phyloP scores from a whole-genome alignment of 169 alveolate genomes.

The Condylostoma magnum region DNA sequence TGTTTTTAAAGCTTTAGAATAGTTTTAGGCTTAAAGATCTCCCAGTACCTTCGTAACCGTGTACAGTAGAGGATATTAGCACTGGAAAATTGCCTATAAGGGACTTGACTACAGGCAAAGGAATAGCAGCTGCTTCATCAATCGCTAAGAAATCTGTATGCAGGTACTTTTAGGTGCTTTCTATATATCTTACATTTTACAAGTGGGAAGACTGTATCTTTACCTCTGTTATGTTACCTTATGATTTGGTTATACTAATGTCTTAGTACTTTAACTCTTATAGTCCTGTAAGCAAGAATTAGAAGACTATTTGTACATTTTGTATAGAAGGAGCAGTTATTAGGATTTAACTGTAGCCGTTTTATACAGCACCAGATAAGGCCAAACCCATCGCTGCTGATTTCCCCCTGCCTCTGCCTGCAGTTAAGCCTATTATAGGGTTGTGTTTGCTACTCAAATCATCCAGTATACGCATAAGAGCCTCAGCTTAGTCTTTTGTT shows the following conservation, averaged over 20 bases:
- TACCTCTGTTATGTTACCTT: conserved; percentile 40
- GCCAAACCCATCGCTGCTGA: conserved; percentile 97
- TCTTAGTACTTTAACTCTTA: conserved; percentile 89
- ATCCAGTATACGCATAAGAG: conserved; percentile 33
- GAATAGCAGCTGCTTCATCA: conserved; percentile 99
- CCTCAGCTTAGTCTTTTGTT: conserved; percentile 67
- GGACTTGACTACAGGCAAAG: conserved; percentile 94
- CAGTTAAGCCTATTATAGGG: conserved; percentile 91
- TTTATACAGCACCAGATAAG: conserved; percentile 89
- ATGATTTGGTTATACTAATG: conserved; percentile 86
- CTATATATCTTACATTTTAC: conserved; percentile 85
- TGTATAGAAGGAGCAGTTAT: conserved; percentile 99
- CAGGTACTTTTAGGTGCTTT: conserved; percentile 51
- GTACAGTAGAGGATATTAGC: conserved; percentile 96
- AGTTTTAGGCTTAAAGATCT: conserved; percentile 96
- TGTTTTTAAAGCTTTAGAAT: conserved; percentile 83
- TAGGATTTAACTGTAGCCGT: conserved; percentile 93
- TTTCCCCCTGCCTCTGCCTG: conserved; percentile 99
- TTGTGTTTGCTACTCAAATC: neutral
- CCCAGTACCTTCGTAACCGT: conserved; percentile 99
- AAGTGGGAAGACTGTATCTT: too few relatives aligned
- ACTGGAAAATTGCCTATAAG: conserved; percentile 93
- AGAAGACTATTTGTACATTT: conserved; percentile 96
- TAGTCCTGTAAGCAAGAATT: conserved; percentile 95
- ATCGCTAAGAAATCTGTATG: conserved; percentile 96